These are phyloP conservation scores for Verticillium tricorpus DNA, from an alignment of 2,329 filamentous ascomycete genomes.

Conservation along the genomic window DNA sequence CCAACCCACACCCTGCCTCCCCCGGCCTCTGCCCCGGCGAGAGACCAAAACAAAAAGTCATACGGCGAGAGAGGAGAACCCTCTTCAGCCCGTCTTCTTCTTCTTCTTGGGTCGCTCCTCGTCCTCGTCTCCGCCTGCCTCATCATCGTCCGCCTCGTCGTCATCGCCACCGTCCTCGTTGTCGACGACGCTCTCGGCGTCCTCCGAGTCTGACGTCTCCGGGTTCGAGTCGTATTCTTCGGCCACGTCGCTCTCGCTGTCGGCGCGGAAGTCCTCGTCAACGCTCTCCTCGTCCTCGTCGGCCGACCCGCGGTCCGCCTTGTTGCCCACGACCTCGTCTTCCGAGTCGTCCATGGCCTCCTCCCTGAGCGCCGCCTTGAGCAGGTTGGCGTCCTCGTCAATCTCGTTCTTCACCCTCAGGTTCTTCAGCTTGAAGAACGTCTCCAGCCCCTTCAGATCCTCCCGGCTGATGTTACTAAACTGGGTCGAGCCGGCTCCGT, in stretches of 20 bases:
- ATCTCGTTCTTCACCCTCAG: constrained; percentile 98
- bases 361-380: constrained; percentile 78
- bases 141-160: constrained; percentile 35
- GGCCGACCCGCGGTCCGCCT: constrained; percentile 79
- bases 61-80: neutral
- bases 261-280: constrained; percentile 92
- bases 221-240: constrained; percentile 94
- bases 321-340: constrained; percentile 61
- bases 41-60: neutral
- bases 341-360: constrained; percentile 84
- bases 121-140: constrained; percentile 35
- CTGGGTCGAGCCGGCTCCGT: constrained; percentile 79
- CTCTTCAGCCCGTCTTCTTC: constrained; percentile 30
- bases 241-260: constrained; percentile 90
- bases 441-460: constrained; percentile 93
- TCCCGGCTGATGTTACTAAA: constrained; percentile 99
- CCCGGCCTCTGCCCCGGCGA: neutral
- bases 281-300: constrained; percentile 95
- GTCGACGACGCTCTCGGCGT: constrained; percentile 58
- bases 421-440: constrained; percentile 94
- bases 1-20: neutral
- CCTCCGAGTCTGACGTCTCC: constrained; percentile 73
- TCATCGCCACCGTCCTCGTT: constrained; percentile 46
- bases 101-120: constrained; percentile 48
- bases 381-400: constrained; percentile 78